These are phyloP conservation scores for Suillus variegatus DNA, from an alignment of 768 basidiomycete species.

Conservation along the genomic window DNA sequence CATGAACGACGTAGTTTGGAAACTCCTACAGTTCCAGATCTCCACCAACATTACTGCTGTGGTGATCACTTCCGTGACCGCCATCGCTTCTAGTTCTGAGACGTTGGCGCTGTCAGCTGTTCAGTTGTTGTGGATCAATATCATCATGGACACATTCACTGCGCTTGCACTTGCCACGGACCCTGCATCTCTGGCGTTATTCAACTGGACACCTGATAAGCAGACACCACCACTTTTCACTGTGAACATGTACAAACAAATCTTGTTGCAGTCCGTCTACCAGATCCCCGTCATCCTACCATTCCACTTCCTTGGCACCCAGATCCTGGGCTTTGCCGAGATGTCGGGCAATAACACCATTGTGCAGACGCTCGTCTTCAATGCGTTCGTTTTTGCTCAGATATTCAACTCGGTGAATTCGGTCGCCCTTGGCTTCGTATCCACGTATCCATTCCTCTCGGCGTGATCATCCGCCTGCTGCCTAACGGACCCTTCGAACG, in stretches of 20 bases:
- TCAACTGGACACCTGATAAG: slow-evolving; percentile 90
- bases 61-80: slow-evolving; percentile 88
- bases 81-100: slow-evolving; percentile 79
- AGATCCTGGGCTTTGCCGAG: slow-evolving; percentile 64
- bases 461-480: slow-evolving; percentile 73
- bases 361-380: slow-evolving; percentile 91
- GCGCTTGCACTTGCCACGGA: slow-evolving; percentile 97
- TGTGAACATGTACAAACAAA: slow-evolving; percentile 96
- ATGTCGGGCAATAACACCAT: slow-evolving; percentile 38
- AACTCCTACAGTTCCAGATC: slow-evolving; percentile 96
- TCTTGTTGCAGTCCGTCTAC: slow-evolving; percentile 84
- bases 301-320: slow-evolving; percentile 82
- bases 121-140: slow-evolving; percentile 97
- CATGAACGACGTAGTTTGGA: slow-evolving; percentile 96
- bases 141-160: slow-evolving; percentile 98
- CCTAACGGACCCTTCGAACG: slow-evolving; percentile 81
- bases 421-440: slow-evolving; percentile 70
- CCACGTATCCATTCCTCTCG: slow-evolving; percentile 81
- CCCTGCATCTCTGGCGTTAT: slow-evolving; percentile 76
- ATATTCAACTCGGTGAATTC: slow-evolving; percentile 96
- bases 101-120: slow-evolving; percentile 89
- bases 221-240: slow-evolving; percentile 88
- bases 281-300: slow-evolving; percentile 82
- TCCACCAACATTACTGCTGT: slow-evolving; percentile 97
- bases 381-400: slow-evolving; percentile 95